These are phyloP conservation scores for Calonectria pseudoreteaudii DNA, from an alignment of 2,329 filamentous ascomycete genomes.

Conservation along the genomic window DNA sequence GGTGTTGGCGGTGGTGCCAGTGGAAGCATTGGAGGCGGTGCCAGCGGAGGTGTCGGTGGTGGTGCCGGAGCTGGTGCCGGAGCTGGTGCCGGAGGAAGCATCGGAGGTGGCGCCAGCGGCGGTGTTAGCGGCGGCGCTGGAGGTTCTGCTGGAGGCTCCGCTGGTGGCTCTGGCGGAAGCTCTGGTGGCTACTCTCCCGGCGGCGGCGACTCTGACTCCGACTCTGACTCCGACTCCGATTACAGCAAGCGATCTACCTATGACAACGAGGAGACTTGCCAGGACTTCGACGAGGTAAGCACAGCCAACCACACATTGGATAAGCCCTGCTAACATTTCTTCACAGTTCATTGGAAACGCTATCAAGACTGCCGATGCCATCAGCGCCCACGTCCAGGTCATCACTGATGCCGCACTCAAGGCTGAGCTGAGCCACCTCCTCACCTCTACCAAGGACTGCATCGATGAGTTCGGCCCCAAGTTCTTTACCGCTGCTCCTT, in stretches of 20 bases:
- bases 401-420: background rate
- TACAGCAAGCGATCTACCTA: background rate
- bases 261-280: background rate
- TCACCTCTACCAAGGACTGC: constrained; percentile 2
- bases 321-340: background rate
- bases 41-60: background rate
- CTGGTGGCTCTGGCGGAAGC: background rate
- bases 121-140: background rate
- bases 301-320: background rate
- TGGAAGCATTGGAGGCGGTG: background rate
- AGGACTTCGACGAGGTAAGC: background rate
- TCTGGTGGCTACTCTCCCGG: background rate
- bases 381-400: background rate
- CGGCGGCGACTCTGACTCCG: background rate
- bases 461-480: constrained; percentile 3
- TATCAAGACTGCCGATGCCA: constrained; percentile 5
- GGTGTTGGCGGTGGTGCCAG: background rate
- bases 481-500: background rate
- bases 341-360: constrained; percentile 7
- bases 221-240: background rate
- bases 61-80: background rate
- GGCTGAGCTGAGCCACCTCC: background rate
- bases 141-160: background rate
- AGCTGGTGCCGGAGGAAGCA: background rate
- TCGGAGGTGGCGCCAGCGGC: background rate